Base-by-base conservation (phyloP, 2,329 filamentous ascomycete species). In the Fusarium tupiense region DNA sequence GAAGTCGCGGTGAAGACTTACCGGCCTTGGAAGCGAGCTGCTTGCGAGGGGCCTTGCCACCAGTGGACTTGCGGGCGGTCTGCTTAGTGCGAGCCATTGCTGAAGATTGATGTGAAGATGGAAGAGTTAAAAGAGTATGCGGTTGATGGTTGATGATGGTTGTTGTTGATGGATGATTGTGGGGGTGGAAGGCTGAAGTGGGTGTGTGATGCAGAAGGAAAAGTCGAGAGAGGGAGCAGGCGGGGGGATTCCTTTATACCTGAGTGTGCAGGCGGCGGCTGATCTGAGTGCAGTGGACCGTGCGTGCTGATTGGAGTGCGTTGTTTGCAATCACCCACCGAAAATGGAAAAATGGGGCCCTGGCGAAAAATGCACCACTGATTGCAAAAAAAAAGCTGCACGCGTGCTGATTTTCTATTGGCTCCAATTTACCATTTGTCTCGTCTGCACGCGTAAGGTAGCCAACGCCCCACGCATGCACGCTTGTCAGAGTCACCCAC, bases 11-110 rank as follows among this genome's bases (percentile, higher is more conserved):
- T 59, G 46, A 49, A 14, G 26, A 46, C 79, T 79, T 75, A 81
- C 79, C 96, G 79, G 96, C 96, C 94, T 98, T 98, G 90, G 95
- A 98, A 81, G 96, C 96, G 83, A 98, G 95, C 91, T 98, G 95
- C 94, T 99, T 99, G 87, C 91, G 90, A 74, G 91, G 91, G 80
- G 91, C 91, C 89, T 93, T 93, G 89, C 91, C 91, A 91, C 91
- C 91, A 81, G 91, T 93, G 85, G 91, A 93, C 90, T 98, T 92
- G 83, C 91, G 89, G 81, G 90, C 90, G 81, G 88, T 91, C 83
- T 91, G 89, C 88, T 91, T 91, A 75, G 89, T 91, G 81, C 89
- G 89, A 79, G 89, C 89, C 89, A 91, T 91, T 86, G 81, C 84
- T 80, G 81, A 69, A 80, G 82, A 79, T 67, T 65, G 49, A 83